Evolutionary conservation across 164 flowering plant species (phyloP).

Genomic region (Annona cherimola): DNA sequence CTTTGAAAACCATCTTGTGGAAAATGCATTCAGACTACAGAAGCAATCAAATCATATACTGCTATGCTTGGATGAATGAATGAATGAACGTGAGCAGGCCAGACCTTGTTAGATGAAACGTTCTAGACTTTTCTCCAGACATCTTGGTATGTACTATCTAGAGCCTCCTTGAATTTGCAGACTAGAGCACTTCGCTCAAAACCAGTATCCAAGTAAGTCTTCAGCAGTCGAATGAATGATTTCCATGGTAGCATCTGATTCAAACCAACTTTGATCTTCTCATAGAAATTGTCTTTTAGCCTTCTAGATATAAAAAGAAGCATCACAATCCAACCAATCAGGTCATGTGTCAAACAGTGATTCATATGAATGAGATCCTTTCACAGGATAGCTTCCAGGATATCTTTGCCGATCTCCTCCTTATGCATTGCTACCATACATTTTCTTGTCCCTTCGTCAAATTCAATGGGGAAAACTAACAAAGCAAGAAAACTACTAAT

Average conservation of each 20-base stretch:
- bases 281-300: constrained; percentile 20
- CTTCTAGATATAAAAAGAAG: constrained; percentile 37
- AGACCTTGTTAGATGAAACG: too few relatives aligned
- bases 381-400: constrained; percentile 29
- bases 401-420: constrained; percentile 24
- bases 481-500: too few relatives aligned
- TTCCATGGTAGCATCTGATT: constrained; percentile 30
- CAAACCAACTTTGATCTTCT: constrained; percentile 18
- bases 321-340: constrained; percentile 42
- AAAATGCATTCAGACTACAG: too few relatives aligned
- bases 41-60: too few relatives aligned
- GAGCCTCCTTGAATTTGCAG: constrained; percentile 24
- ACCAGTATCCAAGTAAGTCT: constrained; percentile 7
- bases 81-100: too few relatives aligned
- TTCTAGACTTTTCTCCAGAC: constrained; percentile 38
- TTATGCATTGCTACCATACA: constrained; percentile 36
- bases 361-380: constrained; percentile 13
- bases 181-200: constrained; percentile 7
- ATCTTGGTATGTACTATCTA: constrained; percentile 30
- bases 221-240: constrained; percentile 24
- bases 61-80: too few relatives aligned
- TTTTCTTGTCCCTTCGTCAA: constrained; percentile 20
- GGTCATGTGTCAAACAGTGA: constrained; percentile 33
- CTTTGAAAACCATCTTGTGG: too few relatives aligned
- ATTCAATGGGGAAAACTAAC: constrained; percentile 39